Base-by-base conservation (phyloP, 768 basidiomycete genomes). In the Boletus tylopilopsis region DNA sequence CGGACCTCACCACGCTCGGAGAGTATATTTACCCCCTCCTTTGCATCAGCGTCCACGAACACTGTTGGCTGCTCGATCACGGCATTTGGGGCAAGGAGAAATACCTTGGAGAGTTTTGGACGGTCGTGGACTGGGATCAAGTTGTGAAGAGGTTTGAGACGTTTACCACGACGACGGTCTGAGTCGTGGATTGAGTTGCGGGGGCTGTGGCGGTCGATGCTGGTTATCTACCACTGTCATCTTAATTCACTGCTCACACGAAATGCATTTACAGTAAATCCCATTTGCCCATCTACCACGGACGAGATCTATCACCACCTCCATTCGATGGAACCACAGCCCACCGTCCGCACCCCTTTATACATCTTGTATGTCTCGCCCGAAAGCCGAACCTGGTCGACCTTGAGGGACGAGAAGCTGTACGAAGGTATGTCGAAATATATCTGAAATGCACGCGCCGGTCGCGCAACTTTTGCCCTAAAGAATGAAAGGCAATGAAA, bases 11-110 rank as follows among this genome's bases (percentile, higher is more conserved):
- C 29, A 50, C 49, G 5, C 55, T 74, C n/a, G 86, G 84, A 27
- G 75, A 78, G 27, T 70, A 72, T 13, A 67, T 94, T 34, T 82
- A 75, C 62, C 92, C 92, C 19, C 64, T 94, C 47, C 83, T 91
- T 66, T 89, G 87, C 54, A 62, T 93, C 43, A 82, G 84, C 36
- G 79, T 90, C 5, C 80, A 92, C 57, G 90, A 93, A 66, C 92
- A 91, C 57, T 85, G 86, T 23, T 95, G 91, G 90, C 74, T 95
- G 61, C 84, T 87, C 19, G 89, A 87, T 33, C 92, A 86, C 56
- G 92, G 92, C 5, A 79, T 95, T 5, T 93, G 90, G 89, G 92
- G 93, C 22, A 89, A 90, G 69, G 90, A 94, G 64, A 78, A 78
- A 58, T 95, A 91, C 77, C 63, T 94, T 63, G 80, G 76, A 59